Percentiles rank a stretch among this genome's conserved stretches.
phyloP scores from a whole-genome alignment of 441 rosid genomes.

The Gossypium aridum region DNA sequence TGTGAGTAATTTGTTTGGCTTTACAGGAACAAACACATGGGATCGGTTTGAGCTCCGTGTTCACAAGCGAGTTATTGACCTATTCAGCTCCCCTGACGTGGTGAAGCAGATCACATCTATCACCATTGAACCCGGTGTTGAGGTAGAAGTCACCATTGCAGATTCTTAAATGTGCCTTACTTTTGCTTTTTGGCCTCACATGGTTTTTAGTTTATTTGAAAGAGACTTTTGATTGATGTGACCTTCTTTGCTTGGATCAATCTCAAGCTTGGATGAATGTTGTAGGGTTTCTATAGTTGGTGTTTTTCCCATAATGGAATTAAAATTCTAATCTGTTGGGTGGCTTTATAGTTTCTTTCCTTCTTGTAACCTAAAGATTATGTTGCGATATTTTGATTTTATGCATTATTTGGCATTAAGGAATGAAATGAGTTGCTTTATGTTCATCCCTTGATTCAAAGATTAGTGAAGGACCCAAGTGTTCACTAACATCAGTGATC shows the following conservation, averaged over 20 bases:
- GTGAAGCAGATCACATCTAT: constrained; percentile 60
- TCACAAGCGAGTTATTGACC: constrained; percentile 57
- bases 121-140: constrained; percentile 57
- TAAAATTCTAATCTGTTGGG: not conserved
- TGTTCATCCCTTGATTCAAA: no score
- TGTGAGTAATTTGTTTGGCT: not conserved
- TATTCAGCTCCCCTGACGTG: constrained; percentile 53
- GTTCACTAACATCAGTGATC: no score
- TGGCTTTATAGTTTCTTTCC: constrained; percentile 15
- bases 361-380: not conserved
- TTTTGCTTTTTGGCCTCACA: constrained; percentile 4
- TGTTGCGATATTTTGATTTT: constrained; percentile 1
- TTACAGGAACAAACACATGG: constrained; percentile 52
- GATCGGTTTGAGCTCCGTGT: constrained; percentile 58
- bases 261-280: not conserved
- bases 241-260: constrained; percentile 1
- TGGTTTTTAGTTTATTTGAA: constrained; percentile 11
- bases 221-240: not conserved
- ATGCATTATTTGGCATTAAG: not conserved
- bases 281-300: constrained; percentile 12
- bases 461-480: no score
- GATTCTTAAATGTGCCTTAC: constrained; percentile 26
- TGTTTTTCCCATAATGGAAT: constrained; percentile 7
- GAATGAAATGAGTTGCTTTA: no score
- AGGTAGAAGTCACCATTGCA: constrained; percentile 56